Base-by-base conservation (phyloP, 352 stramenopile species). In the Phytophthora lateralis region DNA sequence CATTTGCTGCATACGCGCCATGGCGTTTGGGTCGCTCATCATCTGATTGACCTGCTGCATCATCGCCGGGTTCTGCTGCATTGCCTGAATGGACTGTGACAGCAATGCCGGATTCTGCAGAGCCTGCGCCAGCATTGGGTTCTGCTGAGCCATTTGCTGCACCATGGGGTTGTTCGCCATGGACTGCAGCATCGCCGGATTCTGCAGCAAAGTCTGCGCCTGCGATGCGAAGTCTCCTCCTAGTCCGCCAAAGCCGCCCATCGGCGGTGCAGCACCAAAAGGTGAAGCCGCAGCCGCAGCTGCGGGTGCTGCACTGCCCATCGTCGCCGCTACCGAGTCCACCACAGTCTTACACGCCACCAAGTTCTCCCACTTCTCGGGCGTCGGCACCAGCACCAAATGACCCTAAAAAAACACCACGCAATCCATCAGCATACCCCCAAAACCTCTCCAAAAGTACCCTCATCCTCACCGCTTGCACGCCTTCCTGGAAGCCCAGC, bases 61-160 rank as follows among this genome's bases (percentile, higher is more conserved):
- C 84, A 93, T 92, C 38, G 66, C 72, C 0, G 86, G 84, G 63
- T 95, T 90, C 50, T 89, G 84, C 65, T 93, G 82, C 46, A 93
- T 53, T 9, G 69, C 69, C 46, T 88, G 75, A 45, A 95, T 60
- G 17, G 82, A 82, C 69, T 93, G 82, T 24, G 71, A 49, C 30
- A 95, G 65, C 48, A 92, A 58, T 18, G 77, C 69, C n/a, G 86
- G 86, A 45, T 92, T 91, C 64, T 89, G 79, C 52, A 95, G 46
- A 9, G 78, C 78, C 66, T 93, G 86, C 5, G 80, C 78, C 42
- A 93, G 60, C 82, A 93, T 89, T 6, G 86, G 86, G 52, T 93
- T 95, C 37, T 71, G 54, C 45, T 89, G 80, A 18, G 78, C 77
- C 79, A 94, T 83, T 78, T 92, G 85, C 69, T 91, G 85, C 58